Evolutionary conservation across 495 filamentous ascomycete genomes (phyloP), one percentile per base, ranked within the genome.

Genomic region (Pseudotulostoma volvatum): DNA sequence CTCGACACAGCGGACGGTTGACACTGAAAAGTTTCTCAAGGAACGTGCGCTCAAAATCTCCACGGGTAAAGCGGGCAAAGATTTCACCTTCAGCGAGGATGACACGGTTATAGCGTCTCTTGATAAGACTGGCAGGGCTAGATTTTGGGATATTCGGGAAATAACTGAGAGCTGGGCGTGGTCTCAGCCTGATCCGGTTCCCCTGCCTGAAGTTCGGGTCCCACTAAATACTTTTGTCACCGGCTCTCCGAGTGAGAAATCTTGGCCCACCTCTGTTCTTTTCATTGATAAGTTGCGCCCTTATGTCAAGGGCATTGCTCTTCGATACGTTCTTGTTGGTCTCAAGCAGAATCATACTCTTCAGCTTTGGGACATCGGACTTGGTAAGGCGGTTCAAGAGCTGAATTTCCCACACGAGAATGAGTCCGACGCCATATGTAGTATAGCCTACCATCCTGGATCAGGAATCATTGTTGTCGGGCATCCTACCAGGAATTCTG

Each of bases 261-360:
- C 84, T 2, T 93, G 84, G 79, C 87, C 92, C 13, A 95, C 88
- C 0, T 95, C 90, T 15, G 81, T 99, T 34, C 73, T 93, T 55
- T 78, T 99, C 62, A 69, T 96, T 45, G 92, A 99, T 58, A 96
- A 96, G 66, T 74, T 81, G 54, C 79, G 85, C 13, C 83, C 90
- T 18, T 93, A 87, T 54, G 71, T 75, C 54, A 90, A 83, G 57
- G 79, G 79, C 21, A 76, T 77, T 51, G 86, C 92, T 13, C 61
- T 92, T 41, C 73, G 92, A 42, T 99, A 96, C 61, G 76, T 96
- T 59, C 73, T 99, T 42, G 87, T 99, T 36, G 92, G 92, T 43
- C 81, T 95, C 69, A 96, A 95, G 63, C 92, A 96, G 56, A 99
- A 99, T 56, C 92, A 99, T 62, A 90, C 86, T 35, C 76, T 99